These are phyloP conservation scores for Barnettozyma sp. DNA, from an alignment of 805 yeast genomes.

Conservation along the genomic window DNA sequence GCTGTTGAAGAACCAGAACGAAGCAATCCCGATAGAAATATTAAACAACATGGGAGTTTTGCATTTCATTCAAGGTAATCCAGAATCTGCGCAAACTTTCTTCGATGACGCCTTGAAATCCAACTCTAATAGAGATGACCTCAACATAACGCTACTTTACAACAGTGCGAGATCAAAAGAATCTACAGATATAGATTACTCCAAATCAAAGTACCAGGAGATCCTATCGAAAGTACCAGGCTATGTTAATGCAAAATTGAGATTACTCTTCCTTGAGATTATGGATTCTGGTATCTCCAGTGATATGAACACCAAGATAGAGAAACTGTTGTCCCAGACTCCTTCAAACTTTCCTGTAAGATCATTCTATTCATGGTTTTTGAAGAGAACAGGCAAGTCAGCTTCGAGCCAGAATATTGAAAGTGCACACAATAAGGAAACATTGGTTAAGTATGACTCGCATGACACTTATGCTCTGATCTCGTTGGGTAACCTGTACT, in stretches of 20 bases:
- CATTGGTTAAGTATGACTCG: conserved; percentile 72
- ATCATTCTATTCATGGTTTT: conserved; percentile 88
- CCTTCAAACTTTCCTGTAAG: conserved; percentile 73
- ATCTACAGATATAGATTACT: conserved; percentile 25
- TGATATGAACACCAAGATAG: conserved; percentile 45
- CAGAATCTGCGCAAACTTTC: conserved; percentile 47
- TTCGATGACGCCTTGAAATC: conserved; percentile 43
- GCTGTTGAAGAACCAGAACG: conserved; percentile 28
- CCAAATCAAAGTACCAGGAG: conserved; percentile 38
- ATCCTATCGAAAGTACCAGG: conserved; percentile 58
- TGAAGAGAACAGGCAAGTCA: conserved; percentile 48
- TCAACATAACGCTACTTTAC: conserved; percentile 45
- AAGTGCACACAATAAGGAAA: conserved; percentile 74
- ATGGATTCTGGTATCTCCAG: conserved; percentile 36
- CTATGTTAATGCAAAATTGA: conserved; percentile 67
- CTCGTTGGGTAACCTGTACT: conserved; percentile 84
- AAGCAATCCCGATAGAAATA: conserved; percentile 45
- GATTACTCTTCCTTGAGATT: conserved; percentile 58
- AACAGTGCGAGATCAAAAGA: conserved; percentile 77
- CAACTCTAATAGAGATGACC: conserved; percentile 24
- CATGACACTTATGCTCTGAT: conserved; percentile 88
- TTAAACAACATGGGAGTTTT: conserved; percentile 83
- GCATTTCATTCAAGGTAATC: conserved; percentile 58
- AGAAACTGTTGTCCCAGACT: conserved; percentile 44
- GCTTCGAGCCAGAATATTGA: conserved; percentile 46